phyloP scores from a whole-genome alignment of 345 rosid species.

The Salix exigua region DNA sequence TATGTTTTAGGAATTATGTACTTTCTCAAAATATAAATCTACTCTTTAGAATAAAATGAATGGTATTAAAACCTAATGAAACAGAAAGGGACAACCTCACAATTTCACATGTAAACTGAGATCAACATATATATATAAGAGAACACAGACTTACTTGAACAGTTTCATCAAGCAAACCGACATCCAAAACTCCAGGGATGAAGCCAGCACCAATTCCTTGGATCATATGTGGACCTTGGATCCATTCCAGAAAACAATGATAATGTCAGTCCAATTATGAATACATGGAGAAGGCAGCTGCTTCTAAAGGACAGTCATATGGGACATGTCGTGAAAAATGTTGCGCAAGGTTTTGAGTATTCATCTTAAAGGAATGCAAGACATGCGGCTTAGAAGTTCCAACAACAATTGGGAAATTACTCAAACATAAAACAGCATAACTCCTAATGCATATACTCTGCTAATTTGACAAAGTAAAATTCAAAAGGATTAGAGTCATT shows the following conservation, averaged over 20 bases:
- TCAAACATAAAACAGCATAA: not conserved
- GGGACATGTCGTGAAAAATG: not conserved
- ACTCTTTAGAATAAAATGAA: not conserved
- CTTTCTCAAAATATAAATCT: not conserved
- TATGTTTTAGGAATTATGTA: not conserved
- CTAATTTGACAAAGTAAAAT: not conserved
- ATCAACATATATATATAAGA: not conserved
- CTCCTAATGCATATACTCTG: not conserved
- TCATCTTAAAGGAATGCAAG: not conserved
- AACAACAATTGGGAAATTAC: not conserved
- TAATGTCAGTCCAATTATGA: not conserved
- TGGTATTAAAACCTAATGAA: not conserved
- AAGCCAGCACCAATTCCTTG: conserved; percentile 98
- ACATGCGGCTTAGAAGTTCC: not conserved
- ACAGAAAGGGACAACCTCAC: not conserved
- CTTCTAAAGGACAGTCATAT: not conserved
- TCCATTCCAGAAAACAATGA: not conserved
- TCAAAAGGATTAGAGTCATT: not conserved
- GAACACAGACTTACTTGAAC: conserved; percentile 54
- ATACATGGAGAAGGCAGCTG: not conserved
- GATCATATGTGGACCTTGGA: conserved; percentile 84
- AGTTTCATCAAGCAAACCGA: conserved; percentile 66
- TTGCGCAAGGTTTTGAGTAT: not conserved
- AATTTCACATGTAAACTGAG: not conserved
- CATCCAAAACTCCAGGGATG: conserved; percentile 77